Evolutionary conservation across 2,329 filamentous ascomycete genomes (phyloP).

Genomic region (Alternaria viburni): DNA sequence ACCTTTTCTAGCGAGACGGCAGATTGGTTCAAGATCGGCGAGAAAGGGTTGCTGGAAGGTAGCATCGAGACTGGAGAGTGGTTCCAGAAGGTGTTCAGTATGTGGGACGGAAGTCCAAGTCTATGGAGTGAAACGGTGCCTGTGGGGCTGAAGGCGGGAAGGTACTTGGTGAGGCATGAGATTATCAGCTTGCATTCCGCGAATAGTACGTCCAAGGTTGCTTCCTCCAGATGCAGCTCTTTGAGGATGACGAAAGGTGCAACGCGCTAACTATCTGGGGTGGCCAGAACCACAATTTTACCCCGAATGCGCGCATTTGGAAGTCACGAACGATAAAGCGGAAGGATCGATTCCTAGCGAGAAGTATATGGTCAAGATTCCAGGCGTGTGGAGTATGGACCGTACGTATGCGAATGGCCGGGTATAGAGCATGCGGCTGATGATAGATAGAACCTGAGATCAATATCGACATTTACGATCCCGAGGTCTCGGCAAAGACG

Average conservation of each 20-base stretch:
- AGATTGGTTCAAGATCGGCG: constrained; percentile 40
- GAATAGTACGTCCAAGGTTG: constrained; percentile 12
- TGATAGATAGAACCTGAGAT: constrained; percentile 35
- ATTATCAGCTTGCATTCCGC: constrained; percentile 38
- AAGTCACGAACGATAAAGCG: constrained; percentile 26
- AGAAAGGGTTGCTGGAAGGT: constrained; percentile 28
- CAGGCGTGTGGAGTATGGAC: constrained; percentile 40
- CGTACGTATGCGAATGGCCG: constrained; percentile 23
- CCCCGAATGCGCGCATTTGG: constrained; percentile 39
- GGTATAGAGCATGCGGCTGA: constrained; percentile 5
- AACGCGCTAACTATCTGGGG: neutral
- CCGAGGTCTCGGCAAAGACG: constrained; percentile 24
- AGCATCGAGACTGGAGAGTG: constrained; percentile 31
- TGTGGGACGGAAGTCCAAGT: constrained; percentile 34
- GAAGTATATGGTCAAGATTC: constrained; percentile 36
- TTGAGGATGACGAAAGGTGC: neutral
- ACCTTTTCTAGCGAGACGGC: constrained; percentile 19
- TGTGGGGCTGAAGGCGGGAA: constrained; percentile 23
- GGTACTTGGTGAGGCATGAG: constrained; percentile 38
- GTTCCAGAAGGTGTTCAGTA: constrained; percentile 34
- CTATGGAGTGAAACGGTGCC: constrained; percentile 36
- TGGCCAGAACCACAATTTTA: constrained; percentile 33
- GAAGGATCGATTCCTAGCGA: constrained; percentile 10
- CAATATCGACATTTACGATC: constrained; percentile 37
- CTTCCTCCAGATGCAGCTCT: neutral